Evolutionary conservation across 305 asterid genomes (phyloP), one percentile per base, ranked within the genome.

Genomic region (Fraxinus greggii): DNA sequence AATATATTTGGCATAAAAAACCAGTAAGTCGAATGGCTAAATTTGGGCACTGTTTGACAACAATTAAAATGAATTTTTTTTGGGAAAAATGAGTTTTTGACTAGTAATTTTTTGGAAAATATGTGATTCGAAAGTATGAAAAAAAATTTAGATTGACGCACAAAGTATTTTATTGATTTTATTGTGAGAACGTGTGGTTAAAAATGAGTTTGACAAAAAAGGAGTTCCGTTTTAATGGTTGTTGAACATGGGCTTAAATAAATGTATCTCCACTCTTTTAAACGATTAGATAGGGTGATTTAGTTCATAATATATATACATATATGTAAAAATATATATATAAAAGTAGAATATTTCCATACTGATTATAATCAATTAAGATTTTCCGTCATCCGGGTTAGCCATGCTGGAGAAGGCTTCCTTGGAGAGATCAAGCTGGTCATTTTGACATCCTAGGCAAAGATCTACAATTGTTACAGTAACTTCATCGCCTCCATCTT

Each of bases 391-490:
- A 76, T 82, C 73, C 15, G 54, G 79, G 17, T 87, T 59, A 7
- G 77, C 90, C 35, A 87, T 87, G 72, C 0, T 35, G 29, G 82
- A 6, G 61, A 89, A 89, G 9, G 89, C 90, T 79, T 89, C 76
- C 42, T 45, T 35, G 7, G 90, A 87, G 23, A 89, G 88, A 61
- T 87, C 92, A 56, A 86, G 83, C 72, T 85, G 86, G 78, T 86
- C 21, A 0, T 38, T 36, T 28, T 28, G 36, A 7, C 90, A 89
- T 4, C 83, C 84, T 0, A 85, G 86, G 81, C 92, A 87, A 3
- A 76, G 85, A 81, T 89, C 90, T 0, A 81, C 89, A 0, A 89
- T 74, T 51, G 38, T 81, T 36, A 86, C 89, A 0, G 40, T 78
- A 1, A 82, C 76, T 10, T 67, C 79, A 4, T 76, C n/a, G n/a